Conservation (phyloP, 139 green algal species). For the Volvox reticuliferus region DNA sequence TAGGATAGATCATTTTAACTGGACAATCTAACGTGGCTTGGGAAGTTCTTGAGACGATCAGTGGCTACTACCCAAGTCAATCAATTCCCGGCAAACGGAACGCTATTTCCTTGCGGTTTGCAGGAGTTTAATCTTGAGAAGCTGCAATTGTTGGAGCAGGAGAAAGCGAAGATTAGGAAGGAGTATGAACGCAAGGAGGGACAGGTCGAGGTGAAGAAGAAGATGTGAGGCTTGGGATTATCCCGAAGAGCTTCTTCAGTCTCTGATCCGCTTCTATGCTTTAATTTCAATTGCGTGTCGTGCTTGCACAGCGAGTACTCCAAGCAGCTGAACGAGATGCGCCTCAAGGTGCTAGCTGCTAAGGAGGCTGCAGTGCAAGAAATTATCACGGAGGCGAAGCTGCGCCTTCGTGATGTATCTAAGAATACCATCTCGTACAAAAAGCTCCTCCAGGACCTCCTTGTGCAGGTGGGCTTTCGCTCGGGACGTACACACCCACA, state of each 20-base stretch:
- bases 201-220: slow-evolving; percentile 97
- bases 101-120: slow-evolving; percentile 7
- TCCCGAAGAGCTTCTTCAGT: not conserved
- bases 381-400: slow-evolving; percentile 69
- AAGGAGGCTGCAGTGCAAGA: slow-evolving; percentile 85
- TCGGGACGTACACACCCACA: not conserved
- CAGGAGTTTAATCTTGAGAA: slow-evolving; percentile 99
- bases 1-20: not conserved
- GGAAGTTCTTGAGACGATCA: not conserved
- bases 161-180: slow-evolving; percentile 95
- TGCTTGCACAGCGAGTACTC: slow-evolving; percentile 89
- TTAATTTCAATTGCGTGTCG: not conserved
- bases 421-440: slow-evolving; percentile 84
- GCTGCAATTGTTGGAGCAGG: slow-evolving; percentile 95
- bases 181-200: slow-evolving; percentile 97
- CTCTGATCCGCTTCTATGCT: not conserved
- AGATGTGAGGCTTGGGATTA: slow-evolving; percentile 82
- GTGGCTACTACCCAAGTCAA: slow-evolving; percentile 19
- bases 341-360: slow-evolving; percentile 94
- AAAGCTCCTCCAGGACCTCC: slow-evolving; percentile 87
- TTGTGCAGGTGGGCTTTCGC: slow-evolving; percentile 79
- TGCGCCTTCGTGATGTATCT: slow-evolving; percentile 71
- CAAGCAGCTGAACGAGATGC: slow-evolving; percentile 95
- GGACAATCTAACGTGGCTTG: not conserved
- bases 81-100: not conserved